Base-by-base conservation (phyloP, 1,139 yeast species). In the Kurtzmaniella quercitrusa region DNA sequence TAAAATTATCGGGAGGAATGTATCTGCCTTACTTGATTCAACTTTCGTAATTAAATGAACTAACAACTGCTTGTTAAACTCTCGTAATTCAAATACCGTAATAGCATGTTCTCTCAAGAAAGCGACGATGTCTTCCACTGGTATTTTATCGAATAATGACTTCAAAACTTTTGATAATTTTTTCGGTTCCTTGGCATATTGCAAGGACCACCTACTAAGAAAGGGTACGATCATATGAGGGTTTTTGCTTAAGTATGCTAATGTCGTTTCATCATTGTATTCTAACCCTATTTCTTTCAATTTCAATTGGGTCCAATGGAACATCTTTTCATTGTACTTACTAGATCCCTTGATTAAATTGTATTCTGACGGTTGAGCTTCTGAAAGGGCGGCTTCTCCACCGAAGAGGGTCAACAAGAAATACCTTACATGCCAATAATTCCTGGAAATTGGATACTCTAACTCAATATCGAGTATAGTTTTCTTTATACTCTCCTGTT, bases 201-300 rank as follows among this genome's bases (percentile, higher is more conserved):
- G 45, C 0, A 82, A 71, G 25, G 72, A 54, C 88, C 88, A 84
- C 56, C 88, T 76, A n/a, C 55, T 51, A 43, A 81, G 66, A 0
- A 73, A 47, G 3, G 41, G 29, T 2, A 17, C 29, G 14, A 19
- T 16, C 12, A 5, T 11, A 25, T 34, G 18, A 11, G 40, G 34
- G 14, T 37, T 29, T 19, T 14, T 14, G 14, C 19, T 23, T 21
- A 41, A 39, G 16, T 34, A 38, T 17, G 39, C 8, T 15, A 14
- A 11, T 6, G 15, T 36, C 7, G 10, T 11, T 8, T 36, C 27
- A 9, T 19, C 38, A 12, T 9, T n/a, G 11, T 4, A 3, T 19
- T 21, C 38, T 4, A 34, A 11, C 8, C 25, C 27, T 10, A 36
- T 14, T 36, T 36, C 38, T 19, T 19, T 21, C 16, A 19, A 19